A percentile compares a stretch with the other conserved stretches of the same genome.
Conservation (phyloP, 1,284 basidiomycete species). For the Rhodotorula sp. region DNA sequence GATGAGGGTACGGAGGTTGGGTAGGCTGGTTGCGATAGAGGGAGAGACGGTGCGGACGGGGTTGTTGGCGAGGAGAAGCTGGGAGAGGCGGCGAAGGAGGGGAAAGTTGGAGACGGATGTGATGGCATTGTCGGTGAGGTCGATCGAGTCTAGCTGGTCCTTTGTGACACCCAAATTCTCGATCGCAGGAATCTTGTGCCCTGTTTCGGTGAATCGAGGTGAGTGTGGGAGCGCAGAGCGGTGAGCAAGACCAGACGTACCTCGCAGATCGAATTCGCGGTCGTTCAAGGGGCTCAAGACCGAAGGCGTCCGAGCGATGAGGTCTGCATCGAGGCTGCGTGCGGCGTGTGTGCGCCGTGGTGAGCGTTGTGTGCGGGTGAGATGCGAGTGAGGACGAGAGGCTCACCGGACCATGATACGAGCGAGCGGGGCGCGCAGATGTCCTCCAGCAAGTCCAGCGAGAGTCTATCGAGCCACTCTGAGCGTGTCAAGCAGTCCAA, state of each 20-base stretch:
- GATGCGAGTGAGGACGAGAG: not conserved
- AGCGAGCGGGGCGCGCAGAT: not conserved
- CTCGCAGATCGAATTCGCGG: constrained; percentile 89
- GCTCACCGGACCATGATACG: constrained; percentile 13
- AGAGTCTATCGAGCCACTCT: too few relatives aligned
- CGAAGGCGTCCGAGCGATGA: constrained; percentile 71
- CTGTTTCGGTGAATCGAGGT: constrained; percentile 53
- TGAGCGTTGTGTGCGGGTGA: not conserved
- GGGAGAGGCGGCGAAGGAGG: constrained; percentile 71
- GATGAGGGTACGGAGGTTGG: constrained; percentile 74
- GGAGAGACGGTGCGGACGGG: constrained; percentile 76
- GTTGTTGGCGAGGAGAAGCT: constrained; percentile 82
- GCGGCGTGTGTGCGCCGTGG: not conserved
- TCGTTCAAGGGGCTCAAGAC: constrained; percentile 88
- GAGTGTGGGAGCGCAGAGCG: constrained; percentile 27
- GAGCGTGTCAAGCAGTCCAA: too few relatives aligned
- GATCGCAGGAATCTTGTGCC: constrained; percentile 95
- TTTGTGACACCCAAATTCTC: constrained; percentile 98
- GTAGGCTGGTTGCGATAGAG: constrained; percentile 74
- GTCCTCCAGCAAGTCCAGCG: not conserved
- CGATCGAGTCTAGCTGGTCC: constrained; percentile 70
- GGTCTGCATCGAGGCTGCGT: constrained; percentile 72
- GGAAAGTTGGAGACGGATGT: constrained; percentile 81
- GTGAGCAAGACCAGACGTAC: constrained; percentile 54
- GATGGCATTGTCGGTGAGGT: constrained; percentile 95